Percentiles rank a stretch among this genome's conserved stretches.
Evolutionary conservation across 345 rosid genomes (phyloP).

Genomic region (Sonneratia alba): DNA sequence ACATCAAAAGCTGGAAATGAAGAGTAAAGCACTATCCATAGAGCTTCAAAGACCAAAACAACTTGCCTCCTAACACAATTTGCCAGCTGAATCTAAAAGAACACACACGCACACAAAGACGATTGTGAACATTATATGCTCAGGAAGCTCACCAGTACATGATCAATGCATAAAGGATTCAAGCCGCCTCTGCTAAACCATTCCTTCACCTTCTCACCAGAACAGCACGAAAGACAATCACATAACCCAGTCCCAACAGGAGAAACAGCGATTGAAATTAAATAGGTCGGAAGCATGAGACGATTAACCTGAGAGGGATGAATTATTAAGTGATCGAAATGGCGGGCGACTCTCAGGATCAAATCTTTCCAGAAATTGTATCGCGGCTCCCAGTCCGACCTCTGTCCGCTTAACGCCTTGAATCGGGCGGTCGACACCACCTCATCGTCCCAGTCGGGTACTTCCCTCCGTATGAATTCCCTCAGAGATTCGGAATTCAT

Average conservation of each 20-base stretch:
- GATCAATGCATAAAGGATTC: slow-evolving; percentile 73
- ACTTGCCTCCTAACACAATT: slow-evolving; percentile 1
- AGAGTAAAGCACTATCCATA: slow-evolving; percentile 9
- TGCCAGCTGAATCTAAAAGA: not conserved
- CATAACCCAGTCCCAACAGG: not conserved
- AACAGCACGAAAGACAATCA: not conserved
- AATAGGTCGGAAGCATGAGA: not conserved
- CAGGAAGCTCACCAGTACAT: slow-evolving; percentile 56
- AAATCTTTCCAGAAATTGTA: slow-evolving; percentile 73
- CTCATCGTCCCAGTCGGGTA: slow-evolving; percentile 81
- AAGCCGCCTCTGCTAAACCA: slow-evolving; percentile 81
- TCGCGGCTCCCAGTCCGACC: slow-evolving; percentile 74
- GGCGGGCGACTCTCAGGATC: slow-evolving; percentile 51
- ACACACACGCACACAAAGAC: not conserved
- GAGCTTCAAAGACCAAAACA: slow-evolving; percentile 1
- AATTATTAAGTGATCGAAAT: slow-evolving; percentile 35
- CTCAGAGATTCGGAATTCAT: slow-evolving; percentile 35
- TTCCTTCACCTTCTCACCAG: slow-evolving; percentile 31
- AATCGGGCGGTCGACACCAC: slow-evolving; percentile 59
- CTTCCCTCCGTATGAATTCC: slow-evolving; percentile 52
- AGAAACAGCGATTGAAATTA: not conserved
- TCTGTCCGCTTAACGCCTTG: slow-evolving; percentile 87
- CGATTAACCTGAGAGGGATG: slow-evolving; percentile 47
- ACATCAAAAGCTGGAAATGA: slow-evolving; percentile 55
- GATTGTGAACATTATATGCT: not conserved